Conservation (phyloP, 371 early-diverging fungal genomes). For the Rhizopus delemar region DNA sequence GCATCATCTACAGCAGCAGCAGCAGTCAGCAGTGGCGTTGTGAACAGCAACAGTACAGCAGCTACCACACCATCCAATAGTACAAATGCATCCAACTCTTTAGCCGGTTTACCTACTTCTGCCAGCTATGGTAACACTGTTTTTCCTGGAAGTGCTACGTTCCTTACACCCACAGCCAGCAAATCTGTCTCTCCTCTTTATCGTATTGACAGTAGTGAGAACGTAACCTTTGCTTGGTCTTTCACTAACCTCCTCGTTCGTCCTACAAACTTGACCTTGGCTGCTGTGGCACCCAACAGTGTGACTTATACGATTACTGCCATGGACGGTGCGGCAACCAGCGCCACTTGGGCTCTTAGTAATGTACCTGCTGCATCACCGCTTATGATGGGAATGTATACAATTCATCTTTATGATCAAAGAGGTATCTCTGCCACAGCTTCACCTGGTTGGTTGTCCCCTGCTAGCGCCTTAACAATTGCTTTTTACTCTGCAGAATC, state of each 20-base stretch:
- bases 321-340: constrained; percentile 40
- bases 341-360: constrained; percentile 47
- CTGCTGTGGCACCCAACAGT: constrained; percentile 42
- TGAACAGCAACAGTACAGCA: background rate
- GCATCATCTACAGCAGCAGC: background rate
- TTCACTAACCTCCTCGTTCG: constrained; percentile 43
- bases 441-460: constrained; percentile 44
- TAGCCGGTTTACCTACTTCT: constrained; percentile 40
- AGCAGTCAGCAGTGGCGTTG: background rate
- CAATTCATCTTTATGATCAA: constrained; percentile 50
- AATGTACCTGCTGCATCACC: constrained; percentile 45
- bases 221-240: constrained; percentile 50
- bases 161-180: constrained; percentile 43
- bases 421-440: constrained; percentile 38
- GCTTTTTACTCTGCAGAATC: constrained; percentile 46
- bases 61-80: background rate
- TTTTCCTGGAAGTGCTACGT: constrained; percentile 37
- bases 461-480: constrained; percentile 37
- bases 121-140: constrained; percentile 43
- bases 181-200: constrained; percentile 49
- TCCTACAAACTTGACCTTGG: constrained; percentile 47
- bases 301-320: constrained; percentile 45
- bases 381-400: constrained; percentile 47
- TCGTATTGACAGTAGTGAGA: constrained; percentile 41
- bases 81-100: constrained; percentile 6